Conservation (phyloP, 1,284 basidiomycete species). For the Mycena citricolor region DNA sequence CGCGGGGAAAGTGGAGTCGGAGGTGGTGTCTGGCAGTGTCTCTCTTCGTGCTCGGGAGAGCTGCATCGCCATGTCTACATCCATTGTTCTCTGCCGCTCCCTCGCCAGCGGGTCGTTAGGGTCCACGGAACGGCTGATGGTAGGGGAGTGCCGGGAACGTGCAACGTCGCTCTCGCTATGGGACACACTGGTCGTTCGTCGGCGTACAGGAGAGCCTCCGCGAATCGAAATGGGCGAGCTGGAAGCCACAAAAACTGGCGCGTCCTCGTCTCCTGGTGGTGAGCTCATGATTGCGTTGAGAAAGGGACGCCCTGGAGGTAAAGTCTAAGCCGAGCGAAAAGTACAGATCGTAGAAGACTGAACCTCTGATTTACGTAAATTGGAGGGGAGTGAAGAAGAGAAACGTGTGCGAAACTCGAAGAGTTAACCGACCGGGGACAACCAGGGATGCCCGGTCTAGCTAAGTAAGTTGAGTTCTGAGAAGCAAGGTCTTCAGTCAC, state of each 20-base stretch:
- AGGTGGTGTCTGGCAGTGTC: slow-evolving; percentile 40
- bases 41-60: slow-evolving; percentile 73
- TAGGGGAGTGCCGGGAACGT: slow-evolving; percentile 61
- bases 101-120: slow-evolving; percentile 66
- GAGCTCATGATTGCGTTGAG: slow-evolving; percentile 27
- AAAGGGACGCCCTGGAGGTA: background rate
- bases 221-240: slow-evolving; percentile 47
- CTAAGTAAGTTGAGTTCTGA: too few relatives aligned
- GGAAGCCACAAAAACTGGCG: slow-evolving; percentile 30
- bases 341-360: too few relatives aligned
- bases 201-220: slow-evolving; percentile 38
- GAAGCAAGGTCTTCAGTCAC: too few relatives aligned
- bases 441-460: too few relatives aligned
- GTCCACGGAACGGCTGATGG: slow-evolving; percentile 59
- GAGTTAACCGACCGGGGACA: too few relatives aligned
- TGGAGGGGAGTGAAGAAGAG: too few relatives aligned
- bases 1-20: slow-evolving; percentile 30
- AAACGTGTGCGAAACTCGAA: too few relatives aligned
- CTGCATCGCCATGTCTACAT: slow-evolving; percentile 83
- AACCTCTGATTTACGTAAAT: too few relatives aligned
- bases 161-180: slow-evolving; percentile 44
- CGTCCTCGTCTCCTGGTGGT: slow-evolving; percentile 25
- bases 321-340: too few relatives aligned
- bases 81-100: slow-evolving; percentile 82
- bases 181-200: slow-evolving; percentile 41